These are phyloP conservation scores for Diaporthe vaccinii DNA, from an alignment of 2,329 filamentous ascomycete species.

Conservation along the genomic window DNA sequence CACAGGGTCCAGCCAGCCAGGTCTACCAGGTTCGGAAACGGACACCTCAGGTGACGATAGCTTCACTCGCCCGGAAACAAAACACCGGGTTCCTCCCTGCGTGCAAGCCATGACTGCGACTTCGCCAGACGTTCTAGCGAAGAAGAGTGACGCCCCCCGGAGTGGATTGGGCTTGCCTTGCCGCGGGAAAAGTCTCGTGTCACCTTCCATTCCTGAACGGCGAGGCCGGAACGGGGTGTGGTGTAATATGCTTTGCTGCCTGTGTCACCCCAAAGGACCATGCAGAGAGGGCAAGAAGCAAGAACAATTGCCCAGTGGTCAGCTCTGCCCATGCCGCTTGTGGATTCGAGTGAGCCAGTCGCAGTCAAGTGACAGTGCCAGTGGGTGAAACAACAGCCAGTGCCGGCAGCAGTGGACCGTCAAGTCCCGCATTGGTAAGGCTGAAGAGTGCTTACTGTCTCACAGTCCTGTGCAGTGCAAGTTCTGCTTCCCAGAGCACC, in stretches of 20 bases:
- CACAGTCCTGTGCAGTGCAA: slow-evolving; percentile 27
- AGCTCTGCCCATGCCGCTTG: neutral
- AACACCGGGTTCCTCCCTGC: neutral
- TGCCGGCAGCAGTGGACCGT: slow-evolving; percentile 14
- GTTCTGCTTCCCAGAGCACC: slow-evolving; percentile 19
- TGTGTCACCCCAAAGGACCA: slow-evolving; percentile 29
- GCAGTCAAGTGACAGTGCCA: slow-evolving; percentile 18
- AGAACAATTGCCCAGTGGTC: slow-evolving; percentile 14
- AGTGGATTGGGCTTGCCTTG: neutral
- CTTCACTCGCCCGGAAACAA: slow-evolving; percentile 25
- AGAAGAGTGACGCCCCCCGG: neutral
- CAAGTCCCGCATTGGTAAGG: slow-evolving; percentile 17
- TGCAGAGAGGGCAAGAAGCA: slow-evolving; percentile 21
- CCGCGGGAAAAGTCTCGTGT: slow-evolving; percentile 2
- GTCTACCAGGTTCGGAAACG: neutral
- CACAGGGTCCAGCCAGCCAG: neutral
- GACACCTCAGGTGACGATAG: slow-evolving; percentile 14
- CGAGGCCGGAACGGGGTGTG: slow-evolving; percentile 9
- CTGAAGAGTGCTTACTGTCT: slow-evolving; percentile 22
- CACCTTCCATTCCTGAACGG: slow-evolving; percentile 24
- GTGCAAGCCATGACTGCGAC: neutral
- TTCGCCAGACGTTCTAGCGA: neutral
- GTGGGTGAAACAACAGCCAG: slow-evolving; percentile 9
- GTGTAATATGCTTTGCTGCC: neutral
- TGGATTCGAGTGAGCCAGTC: neutral